These are phyloP conservation scores for Salvia splendens DNA, from an alignment of 257 asterid genomes.

Conservation along the genomic window DNA sequence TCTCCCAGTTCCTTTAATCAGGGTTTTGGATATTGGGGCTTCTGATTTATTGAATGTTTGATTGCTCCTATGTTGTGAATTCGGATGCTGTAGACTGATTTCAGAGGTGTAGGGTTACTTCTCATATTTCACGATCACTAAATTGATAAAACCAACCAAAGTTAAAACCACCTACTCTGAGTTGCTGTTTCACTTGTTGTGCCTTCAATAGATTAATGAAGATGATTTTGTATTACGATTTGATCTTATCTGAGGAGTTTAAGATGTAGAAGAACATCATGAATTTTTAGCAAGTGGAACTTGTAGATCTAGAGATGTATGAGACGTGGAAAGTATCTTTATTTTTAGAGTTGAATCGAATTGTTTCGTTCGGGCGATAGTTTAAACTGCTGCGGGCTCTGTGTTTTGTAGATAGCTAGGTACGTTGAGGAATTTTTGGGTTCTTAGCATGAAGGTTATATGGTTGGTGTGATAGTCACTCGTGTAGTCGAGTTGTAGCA, in stretches of 20 bases:
- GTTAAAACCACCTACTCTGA: not conserved
- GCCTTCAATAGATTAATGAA: not conserved
- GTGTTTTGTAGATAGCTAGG: not conserved
- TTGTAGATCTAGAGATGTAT: not conserved
- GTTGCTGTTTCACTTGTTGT: not conserved
- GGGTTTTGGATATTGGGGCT: not conserved
- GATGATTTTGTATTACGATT: not conserved
- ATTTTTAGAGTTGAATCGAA: not conserved
- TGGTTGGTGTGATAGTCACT: not conserved
- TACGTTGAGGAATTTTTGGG: not conserved
- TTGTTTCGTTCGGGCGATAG: not conserved
- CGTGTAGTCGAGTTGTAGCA: not conserved
- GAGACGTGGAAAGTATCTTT: conserved; percentile 2
- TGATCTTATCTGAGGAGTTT: not conserved
- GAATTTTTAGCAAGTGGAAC: not conserved
- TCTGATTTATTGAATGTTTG: conserved; percentile 11
- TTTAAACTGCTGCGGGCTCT: not conserved
- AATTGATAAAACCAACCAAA: too few species aligned
- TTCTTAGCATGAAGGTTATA: not conserved
- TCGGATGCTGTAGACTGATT: not conserved
- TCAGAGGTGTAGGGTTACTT: not conserved
- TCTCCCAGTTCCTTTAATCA: not conserved
- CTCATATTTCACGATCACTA: too few species aligned
- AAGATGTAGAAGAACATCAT: not conserved
- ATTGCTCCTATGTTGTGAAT: not conserved